phyloP scores from a whole-genome alignment of 768 basidiomycete species.

The Pleurotus platypus region DNA sequence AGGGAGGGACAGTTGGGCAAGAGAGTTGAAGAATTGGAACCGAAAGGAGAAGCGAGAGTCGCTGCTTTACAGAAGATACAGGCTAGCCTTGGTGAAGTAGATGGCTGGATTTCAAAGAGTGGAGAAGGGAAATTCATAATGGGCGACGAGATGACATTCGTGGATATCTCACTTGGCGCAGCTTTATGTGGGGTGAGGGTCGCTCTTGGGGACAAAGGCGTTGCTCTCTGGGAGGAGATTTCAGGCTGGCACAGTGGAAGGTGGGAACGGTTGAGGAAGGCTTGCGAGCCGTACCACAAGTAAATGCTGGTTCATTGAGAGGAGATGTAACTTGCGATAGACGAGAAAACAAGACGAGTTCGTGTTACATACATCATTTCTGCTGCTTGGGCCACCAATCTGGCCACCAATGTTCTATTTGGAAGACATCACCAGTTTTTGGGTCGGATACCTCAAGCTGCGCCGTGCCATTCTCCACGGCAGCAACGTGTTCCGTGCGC shows the following conservation, averaged over 20 bases:
- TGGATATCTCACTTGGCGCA: not conserved
- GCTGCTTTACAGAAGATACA: not conserved
- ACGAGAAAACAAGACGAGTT: not conserved
- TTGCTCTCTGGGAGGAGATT: not conserved
- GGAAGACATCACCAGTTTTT: constrained; percentile 22
- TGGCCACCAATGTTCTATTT: constrained; percentile 67
- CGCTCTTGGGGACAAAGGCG: not conserved
- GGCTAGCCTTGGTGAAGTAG: not conserved
- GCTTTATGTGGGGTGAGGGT: not conserved
- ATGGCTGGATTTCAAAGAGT: not conserved
- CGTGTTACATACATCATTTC: constrained; percentile 10
- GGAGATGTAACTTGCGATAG: too few species aligned
- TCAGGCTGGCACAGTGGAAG: not conserved
- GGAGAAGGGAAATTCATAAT: not conserved
- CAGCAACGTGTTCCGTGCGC: constrained; percentile 71
- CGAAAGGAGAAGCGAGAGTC: not conserved
- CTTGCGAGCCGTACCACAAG: not conserved
- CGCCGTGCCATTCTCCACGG: constrained; percentile 44
- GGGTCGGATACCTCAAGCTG: constrained; percentile 35
- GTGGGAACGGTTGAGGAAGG: not conserved
- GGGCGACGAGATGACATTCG: constrained; percentile 1
- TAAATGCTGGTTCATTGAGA: not conserved
- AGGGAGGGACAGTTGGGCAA: not conserved
- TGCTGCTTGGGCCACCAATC: constrained; percentile 51
- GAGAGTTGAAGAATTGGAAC: not conserved